A percentile compares a stretch with the other conserved stretches of the same genome.
Evolutionary conservation across 306 rosid genomes (phyloP).

Genomic region (Casuarina equisetifolia): DNA sequence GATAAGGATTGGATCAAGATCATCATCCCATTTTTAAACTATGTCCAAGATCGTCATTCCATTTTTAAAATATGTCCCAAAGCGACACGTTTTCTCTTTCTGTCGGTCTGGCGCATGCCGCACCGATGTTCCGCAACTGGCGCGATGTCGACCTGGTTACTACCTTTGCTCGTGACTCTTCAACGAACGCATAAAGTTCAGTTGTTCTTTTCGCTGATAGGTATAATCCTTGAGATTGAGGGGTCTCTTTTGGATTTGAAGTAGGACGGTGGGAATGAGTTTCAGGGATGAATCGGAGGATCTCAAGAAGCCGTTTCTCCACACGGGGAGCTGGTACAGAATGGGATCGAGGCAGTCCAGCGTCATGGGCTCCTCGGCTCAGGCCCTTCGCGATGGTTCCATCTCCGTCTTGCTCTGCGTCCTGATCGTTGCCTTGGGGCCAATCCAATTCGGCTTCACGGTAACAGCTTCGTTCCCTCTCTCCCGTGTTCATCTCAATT

Average conservation of each 20-base stretch:
- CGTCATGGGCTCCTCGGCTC: slow-evolving; percentile 52
- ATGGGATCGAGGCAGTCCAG: slow-evolving; percentile 79
- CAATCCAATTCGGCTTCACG: slow-evolving; percentile 88
- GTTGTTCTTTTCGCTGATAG: neutral
- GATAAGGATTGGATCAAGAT: too few relatives aligned
- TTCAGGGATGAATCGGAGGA: slow-evolving; percentile 63
- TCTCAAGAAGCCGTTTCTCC: slow-evolving; percentile 78
- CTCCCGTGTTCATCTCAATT: neutral
- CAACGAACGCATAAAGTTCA: too few relatives aligned
- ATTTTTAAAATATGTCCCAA: too few relatives aligned
- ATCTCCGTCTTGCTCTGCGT: slow-evolving; percentile 83
- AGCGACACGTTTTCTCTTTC: too few relatives aligned
- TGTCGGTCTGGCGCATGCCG: too few relatives aligned
- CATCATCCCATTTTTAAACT: too few relatives aligned
- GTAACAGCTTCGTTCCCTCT: slow-evolving; percentile 4
- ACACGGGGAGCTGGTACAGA: slow-evolving; percentile 87
- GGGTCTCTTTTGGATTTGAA: neutral
- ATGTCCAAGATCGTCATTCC: too few relatives aligned
- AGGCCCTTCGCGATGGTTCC: slow-evolving; percentile 62
- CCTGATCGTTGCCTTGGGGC: slow-evolving; percentile 79
- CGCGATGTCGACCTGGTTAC: too few relatives aligned
- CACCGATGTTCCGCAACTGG: too few relatives aligned
- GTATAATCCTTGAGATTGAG: neutral
- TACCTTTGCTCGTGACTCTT: too few relatives aligned
- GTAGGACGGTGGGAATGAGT: slow-evolving; percentile 37